Evolutionary conservation across 83 land plant genomes (phyloP), one percentile per base, ranked within the genome.

Genomic region (Diphasiastrum complanatum): DNA sequence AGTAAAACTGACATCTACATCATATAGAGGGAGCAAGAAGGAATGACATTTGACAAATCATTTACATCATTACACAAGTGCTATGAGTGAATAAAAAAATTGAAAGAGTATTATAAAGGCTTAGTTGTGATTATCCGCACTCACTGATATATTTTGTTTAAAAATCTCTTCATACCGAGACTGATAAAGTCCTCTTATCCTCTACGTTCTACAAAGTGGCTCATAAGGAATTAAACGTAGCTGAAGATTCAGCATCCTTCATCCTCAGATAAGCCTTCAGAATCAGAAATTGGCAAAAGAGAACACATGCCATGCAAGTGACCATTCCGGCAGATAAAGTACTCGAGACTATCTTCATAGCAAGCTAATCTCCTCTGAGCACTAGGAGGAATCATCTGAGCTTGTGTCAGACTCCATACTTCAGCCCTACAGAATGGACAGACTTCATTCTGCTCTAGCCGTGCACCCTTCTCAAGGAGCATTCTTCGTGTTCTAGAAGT

Each of bases 321-420:
- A 20, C 91, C 91, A 48, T 80, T 75, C 38, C 82, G 49, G 66
- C 91, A 86, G 23, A 86, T 75, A 37, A 79, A 80, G 55, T 83
- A 83, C 71, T 83, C 91, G 1, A 86, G 19, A 16, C 63, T 58
- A 0, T 74, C 85, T 14, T 85, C 77, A 52, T 53, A 68, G 23
- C 86, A 46, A n/a, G 87, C 91, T 0, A 86, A 73, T 69, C 91
- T 56, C 30, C 79, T 32, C 8, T 71, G 45, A 6, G 86, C 91
- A 58, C 78, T 80, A 47, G 22, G 43, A 4, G 91, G 86, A 1
- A 83, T 69, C 51, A 86, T 75, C 34, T 73, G 11, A 31, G 86
- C 84, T 25, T 65, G 50, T 19, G 68, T 71, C 91, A 86, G 77
- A 53, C 82, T 83, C 91, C 91, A 86, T n/a, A 83, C 79, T 24